Evolutionary conservation across 2,329 filamentous ascomycete species (phyloP).

Genomic region (Aspergillus sp.): DNA sequence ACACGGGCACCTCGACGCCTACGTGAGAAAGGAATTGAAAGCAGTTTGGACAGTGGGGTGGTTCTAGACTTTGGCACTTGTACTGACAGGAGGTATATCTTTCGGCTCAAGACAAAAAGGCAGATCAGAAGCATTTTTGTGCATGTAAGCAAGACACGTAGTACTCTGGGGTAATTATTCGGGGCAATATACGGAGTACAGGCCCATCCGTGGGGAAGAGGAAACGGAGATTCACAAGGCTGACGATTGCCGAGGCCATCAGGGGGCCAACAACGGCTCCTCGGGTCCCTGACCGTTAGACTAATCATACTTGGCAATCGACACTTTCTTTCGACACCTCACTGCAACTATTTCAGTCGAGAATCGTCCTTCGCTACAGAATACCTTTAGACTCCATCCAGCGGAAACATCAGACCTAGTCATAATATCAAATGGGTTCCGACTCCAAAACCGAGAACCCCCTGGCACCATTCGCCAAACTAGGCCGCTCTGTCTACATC

Average conservation of each 20-base stretch:
- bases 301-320: background rate
- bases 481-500: conserved; percentile 41
- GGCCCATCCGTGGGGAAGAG: too few relatives aligned
- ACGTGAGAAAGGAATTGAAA: conserved; percentile 31
- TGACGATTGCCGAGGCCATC: background rate
- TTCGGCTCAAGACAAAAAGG: too few relatives aligned
- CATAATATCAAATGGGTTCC: conserved; percentile 9
- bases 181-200: too few relatives aligned
- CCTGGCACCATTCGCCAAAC: conserved; percentile 30
- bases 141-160: too few relatives aligned
- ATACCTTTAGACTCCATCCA: too few relatives aligned
- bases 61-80: background rate
- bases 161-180: too few relatives aligned
- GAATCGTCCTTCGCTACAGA: conserved; percentile 3
- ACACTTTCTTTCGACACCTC: background rate
- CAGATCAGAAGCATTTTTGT: too few relatives aligned
- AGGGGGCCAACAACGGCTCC: conserved; percentile 7
- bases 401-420: background rate
- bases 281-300: background rate
- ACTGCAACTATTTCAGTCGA: background rate
- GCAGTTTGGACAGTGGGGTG: background rate
- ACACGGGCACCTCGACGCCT: conserved; percentile 34
- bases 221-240: background rate
- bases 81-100: too few relatives aligned
- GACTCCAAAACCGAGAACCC: conserved; percentile 11